Conservation (phyloP, 257 asterid species). For the Jaltomata sinuosa region DNA sequence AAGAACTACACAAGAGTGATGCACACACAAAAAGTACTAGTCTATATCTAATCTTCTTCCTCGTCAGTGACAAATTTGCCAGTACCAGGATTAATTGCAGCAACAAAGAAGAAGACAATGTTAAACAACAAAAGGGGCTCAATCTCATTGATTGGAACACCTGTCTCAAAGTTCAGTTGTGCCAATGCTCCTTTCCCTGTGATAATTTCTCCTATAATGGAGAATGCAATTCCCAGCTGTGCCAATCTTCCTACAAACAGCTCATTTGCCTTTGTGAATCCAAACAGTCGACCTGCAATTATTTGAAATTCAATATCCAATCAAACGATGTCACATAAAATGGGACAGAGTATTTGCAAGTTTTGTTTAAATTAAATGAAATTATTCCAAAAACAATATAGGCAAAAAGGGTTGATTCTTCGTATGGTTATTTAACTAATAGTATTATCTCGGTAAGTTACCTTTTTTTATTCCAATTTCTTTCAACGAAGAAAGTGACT, state of each 20-base stretch:
- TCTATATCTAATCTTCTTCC: constrained; percentile 26
- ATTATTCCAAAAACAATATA: no score
- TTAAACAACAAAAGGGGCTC: constrained; percentile 88
- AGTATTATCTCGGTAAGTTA: no score
- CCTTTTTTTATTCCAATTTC: no score
- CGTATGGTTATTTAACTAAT: no score
- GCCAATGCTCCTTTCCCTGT: constrained; percentile 98
- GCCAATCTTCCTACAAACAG: constrained; percentile 93
- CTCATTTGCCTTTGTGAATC: constrained; percentile 93
- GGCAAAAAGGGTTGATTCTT: no score
- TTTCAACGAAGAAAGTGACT: no score
- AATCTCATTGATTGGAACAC: constrained; percentile 73
- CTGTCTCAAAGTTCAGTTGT: constrained; percentile 82
- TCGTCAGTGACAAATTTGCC: constrained; percentile 86
- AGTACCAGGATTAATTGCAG: constrained; percentile 89
- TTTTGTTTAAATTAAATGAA: no score
- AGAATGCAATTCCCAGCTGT: constrained; percentile 83
- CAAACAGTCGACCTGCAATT: constrained; percentile 65
- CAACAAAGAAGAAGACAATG: constrained; percentile 76
- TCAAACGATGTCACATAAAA: neutral
- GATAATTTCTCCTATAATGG: constrained; percentile 80
- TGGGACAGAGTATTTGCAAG: no score
- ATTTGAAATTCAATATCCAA: neutral
- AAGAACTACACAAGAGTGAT: neutral
- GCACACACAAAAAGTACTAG: neutral